Evolutionary conservation across 805 yeast species (phyloP), one percentile per base, ranked within the genome.

Genomic region (Candida hungchunana): DNA sequence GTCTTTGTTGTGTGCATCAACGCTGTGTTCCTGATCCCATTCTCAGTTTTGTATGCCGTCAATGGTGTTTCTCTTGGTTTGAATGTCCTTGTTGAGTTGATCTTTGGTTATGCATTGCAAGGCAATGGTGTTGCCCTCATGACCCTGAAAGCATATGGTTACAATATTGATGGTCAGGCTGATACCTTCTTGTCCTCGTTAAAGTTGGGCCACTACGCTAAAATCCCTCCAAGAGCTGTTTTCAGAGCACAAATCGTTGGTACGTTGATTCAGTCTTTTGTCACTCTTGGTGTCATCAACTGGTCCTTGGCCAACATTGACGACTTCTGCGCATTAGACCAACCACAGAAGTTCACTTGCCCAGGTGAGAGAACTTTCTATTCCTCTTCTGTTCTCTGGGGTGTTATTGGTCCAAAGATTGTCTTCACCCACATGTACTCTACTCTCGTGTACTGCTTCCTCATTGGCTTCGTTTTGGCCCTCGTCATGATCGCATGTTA

Each of bases 91-190:
- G 76, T 71, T 34, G 79, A 75, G 53, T 64, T 77, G 48, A 71
- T 77, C 40, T 59, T 72, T 32, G 79, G 80, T 21, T 73, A 74
- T 46, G 75, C 78, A 4, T 50, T 71, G 4, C 40, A 19, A 15
- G 77, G 77, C 31, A 71, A 75, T 36, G 79, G 77, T 19, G 52
- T 62, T 29, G 80, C 79, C 5, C 55, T 74, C 36, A 72, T 70
- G 65, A 61, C 71, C 10, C 51, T 75, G 39, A 74, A 75, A 40
- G 69, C 73, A 1, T 67, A 63, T 34, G 79, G 78, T 28, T 72
- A 75, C 32, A 78, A 76, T 49, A 74, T 77, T 43, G 80, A 75
- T 50, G 71, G 72, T 19, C 84, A 78, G 56, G 82, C 85, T 10
- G 76, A 77, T 42, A 70, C 64, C 50, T 80, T 73, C 53, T 71